Base-by-base conservation (phyloP, 2,329 filamentous ascomycete species). In the Monilinia aucupariae region DNA sequence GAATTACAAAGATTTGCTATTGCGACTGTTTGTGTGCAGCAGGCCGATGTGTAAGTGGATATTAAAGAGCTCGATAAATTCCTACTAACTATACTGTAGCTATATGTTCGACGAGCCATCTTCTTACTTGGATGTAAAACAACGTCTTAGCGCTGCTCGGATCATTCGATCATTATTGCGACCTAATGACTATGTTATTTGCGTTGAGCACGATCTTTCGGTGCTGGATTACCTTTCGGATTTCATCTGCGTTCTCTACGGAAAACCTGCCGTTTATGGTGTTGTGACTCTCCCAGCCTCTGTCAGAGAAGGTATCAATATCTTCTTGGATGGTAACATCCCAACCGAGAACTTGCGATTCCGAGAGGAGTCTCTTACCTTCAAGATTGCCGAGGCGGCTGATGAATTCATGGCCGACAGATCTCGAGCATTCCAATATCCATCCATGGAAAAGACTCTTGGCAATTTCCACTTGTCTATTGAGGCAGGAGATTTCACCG, bases 21-120 rank as follows among this genome's bases (percentile, higher is more conserved):
- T 71, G 94, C 90, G 73, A 90, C 93, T 59, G 92, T 96, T 67
- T 96, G 92, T 73, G 92, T 97, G 27, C 93, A 97, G 76, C 87
- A 96, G 73, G 93, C 93, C 70, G 94, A 99, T 76, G 91, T 96
- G 80, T 86, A 80, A 74, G 82, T 74, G 22, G 13, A 12, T 30
- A 27, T 25, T 34, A 56, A 9, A 51, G 8, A 41, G 22, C 27
- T n/a, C 45, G 3, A 34, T 3, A 41, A 41, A 10, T 17, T n/a
- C 20, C 41, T 54, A 65, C 62, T 54, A 39, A 49, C 52, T 32
- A 32, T 37, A 54, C 56, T 60, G 2, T 69, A 85, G 80, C 13
- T 99, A 99, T 83, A 97, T 99, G 94, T 99, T 99, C 73, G 94
- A 99, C 77, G 94, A 99, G 81, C 96, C 96, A 22, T 97, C 93